Evolutionary conservation across 2,329 filamentous ascomycete species (phyloP).

Genomic region (Atkinsonella hypoxylon): DNA sequence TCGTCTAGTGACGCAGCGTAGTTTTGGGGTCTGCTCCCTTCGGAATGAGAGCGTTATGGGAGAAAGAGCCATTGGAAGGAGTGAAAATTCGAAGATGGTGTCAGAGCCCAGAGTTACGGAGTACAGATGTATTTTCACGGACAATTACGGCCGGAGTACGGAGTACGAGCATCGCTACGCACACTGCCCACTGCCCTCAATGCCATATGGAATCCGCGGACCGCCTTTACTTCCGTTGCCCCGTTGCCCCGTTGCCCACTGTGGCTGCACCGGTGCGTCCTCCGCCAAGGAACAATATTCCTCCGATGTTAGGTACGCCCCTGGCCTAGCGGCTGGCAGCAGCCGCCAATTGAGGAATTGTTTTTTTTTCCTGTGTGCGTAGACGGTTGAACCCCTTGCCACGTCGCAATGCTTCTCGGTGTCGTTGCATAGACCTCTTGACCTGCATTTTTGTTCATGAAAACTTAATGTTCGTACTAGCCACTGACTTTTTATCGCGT

Average conservation of each 20-base stretch:
- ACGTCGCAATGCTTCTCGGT: neutral
- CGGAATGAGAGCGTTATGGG: neutral
- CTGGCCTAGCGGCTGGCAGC: neutral
- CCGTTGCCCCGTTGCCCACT: no score
- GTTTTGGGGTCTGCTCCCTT: no score
- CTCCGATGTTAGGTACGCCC: neutral
- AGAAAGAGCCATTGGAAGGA: neutral
- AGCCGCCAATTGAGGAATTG: neutral
- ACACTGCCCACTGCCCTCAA: constrained; percentile 1
- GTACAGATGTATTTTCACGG: no score
- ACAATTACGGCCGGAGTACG: no score
- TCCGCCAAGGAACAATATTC: neutral
- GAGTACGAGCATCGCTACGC: neutral
- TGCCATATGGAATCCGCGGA: constrained; percentile 5
- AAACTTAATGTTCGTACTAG: neutral
- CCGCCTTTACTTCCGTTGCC: neutral
- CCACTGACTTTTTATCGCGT: neutral
- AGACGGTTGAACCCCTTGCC: neutral
- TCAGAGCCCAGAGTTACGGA: no score
- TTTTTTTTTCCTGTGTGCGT: constrained; percentile 1
- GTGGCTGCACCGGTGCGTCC: no score
- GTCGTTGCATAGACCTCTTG: neutral
- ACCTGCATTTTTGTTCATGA: neutral
- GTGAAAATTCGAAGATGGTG: no score
- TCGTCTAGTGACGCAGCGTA: no score